A percentile compares a stretch with the other conserved stretches of the same genome.
phyloP scores from a whole-genome alignment of 768 basidiomycete genomes.

The Mycena haematopus region DNA sequence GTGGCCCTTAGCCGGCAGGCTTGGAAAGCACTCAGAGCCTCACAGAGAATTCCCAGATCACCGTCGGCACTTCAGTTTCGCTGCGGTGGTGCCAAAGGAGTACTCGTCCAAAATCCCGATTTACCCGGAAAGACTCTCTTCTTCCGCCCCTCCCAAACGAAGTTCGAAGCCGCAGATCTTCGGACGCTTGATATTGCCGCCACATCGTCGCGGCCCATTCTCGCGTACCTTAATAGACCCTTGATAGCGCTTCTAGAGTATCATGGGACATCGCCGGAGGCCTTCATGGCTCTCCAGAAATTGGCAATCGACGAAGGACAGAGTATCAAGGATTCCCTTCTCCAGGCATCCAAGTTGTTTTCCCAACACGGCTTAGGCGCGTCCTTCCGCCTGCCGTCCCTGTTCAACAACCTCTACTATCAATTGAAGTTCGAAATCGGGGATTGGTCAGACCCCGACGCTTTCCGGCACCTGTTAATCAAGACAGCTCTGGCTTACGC shows the following conservation, averaged over 20 bases:
- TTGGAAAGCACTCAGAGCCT: slow-evolving; percentile 42
- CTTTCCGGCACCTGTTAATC: slow-evolving; percentile 45
- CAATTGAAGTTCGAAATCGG: slow-evolving; percentile 41
- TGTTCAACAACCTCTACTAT: slow-evolving; percentile 44
- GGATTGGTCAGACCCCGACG: slow-evolving; percentile 16
- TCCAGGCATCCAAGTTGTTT: slow-evolving; percentile 45
- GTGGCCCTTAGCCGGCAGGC: slow-evolving; percentile 41
- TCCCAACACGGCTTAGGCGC: slow-evolving; percentile 51
- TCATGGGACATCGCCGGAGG: slow-evolving; percentile 41
- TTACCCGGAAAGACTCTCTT: slow-evolving; percentile 43
- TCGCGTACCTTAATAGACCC: slow-evolving; percentile 53
- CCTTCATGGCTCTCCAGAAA: slow-evolving; percentile 46
- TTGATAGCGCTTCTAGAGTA: slow-evolving; percentile 56
- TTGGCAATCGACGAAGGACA: slow-evolving; percentile 45
- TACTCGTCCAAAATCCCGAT: slow-evolving; percentile 50
- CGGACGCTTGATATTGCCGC: slow-evolving; percentile 55
- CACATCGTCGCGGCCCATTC: slow-evolving; percentile 50
- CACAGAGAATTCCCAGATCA: slow-evolving; percentile 32
- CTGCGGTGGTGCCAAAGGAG: slow-evolving; percentile 56
- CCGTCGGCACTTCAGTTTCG: slow-evolving; percentile 55
- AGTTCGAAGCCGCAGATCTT: slow-evolving; percentile 48
- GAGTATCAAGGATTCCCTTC: slow-evolving; percentile 41
- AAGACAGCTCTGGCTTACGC: slow-evolving; percentile 44
- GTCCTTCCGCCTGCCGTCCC: slow-evolving; percentile 51
- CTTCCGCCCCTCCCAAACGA: slow-evolving; percentile 53